These are phyloP conservation scores for Fagopyrum tataricum DNA, from an alignment of 148 eudicot genomes.

Conservation along the genomic window DNA sequence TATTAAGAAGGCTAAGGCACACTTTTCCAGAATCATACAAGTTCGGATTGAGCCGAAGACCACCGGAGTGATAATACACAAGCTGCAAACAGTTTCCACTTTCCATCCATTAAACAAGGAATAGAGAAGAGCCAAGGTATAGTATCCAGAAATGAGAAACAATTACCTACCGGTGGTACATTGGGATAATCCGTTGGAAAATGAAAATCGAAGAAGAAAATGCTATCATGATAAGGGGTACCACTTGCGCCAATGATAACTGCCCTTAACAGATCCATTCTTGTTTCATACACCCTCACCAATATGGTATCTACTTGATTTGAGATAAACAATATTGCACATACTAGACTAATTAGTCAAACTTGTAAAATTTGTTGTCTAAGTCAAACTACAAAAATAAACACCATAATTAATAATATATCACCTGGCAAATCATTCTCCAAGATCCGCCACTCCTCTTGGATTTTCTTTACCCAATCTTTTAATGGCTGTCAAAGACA, in stretches of 20 bases:
- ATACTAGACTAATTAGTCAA: neutral
- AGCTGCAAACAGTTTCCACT: slow-evolving; percentile 27
- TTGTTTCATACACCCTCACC: slow-evolving; percentile 72
- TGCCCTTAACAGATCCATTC: slow-evolving; percentile 85
- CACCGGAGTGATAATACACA: slow-evolving; percentile 66
- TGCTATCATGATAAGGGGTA: slow-evolving; percentile 89
- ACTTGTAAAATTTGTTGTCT: neutral
- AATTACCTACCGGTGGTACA: slow-evolving; percentile 61
- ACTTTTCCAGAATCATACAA: slow-evolving; percentile 65
- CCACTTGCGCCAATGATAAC: slow-evolving; percentile 82
- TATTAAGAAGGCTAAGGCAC: slow-evolving; percentile 80
- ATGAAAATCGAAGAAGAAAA: slow-evolving; percentile 70
- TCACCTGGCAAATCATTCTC: slow-evolving; percentile 79
- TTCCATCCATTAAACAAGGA: neutral
- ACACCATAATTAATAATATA: neutral
- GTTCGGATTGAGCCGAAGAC: slow-evolving; percentile 76
- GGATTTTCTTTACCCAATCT: slow-evolving; percentile 64
- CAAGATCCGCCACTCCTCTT: slow-evolving; percentile 77
- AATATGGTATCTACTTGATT: slow-evolving; percentile 47
- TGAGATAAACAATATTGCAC: neutral
- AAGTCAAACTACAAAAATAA: neutral
- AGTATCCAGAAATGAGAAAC: slow-evolving; percentile 10
- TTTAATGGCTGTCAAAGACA: slow-evolving; percentile 43
- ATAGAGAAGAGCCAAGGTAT: neutral
- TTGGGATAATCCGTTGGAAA: slow-evolving; percentile 53